Evolutionary conservation across 164 flowering plant genomes (phyloP).

Genomic region (Sedum album): DNA sequence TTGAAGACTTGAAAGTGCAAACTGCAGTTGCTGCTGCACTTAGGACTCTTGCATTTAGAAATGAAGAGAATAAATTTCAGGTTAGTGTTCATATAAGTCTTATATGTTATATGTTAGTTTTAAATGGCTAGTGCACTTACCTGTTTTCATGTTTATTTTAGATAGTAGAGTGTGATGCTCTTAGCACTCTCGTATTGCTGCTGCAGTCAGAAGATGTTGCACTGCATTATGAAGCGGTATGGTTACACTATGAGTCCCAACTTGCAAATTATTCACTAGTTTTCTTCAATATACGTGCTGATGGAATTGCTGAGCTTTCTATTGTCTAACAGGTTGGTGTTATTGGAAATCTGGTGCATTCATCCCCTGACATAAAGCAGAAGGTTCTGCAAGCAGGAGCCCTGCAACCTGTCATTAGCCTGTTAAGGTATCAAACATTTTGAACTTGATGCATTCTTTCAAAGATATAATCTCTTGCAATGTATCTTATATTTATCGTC

Average conservation of each 20-base stretch:
- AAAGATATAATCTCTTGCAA: too few species aligned
- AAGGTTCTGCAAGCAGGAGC: constrained; percentile 97
- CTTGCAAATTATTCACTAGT: too few species aligned
- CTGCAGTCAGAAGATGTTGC: constrained; percentile 90
- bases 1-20: constrained; percentile 81
- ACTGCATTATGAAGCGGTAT: constrained; percentile 96
- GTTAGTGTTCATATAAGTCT: too few species aligned
- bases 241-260: too few species aligned
- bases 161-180: constrained; percentile 98
- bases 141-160: too few species aligned
- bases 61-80: constrained; percentile 96
- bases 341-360: constrained; percentile 95
- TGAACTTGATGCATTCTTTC: too few species aligned
- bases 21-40: constrained; percentile 98
- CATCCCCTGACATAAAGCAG: constrained; percentile 89
- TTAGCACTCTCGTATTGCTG: constrained; percentile 91
- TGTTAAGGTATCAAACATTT: constrained; percentile 54
- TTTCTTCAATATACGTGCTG: too few species aligned
- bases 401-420: constrained; percentile 89
- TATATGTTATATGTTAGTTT: too few species aligned
- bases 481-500: background rate
- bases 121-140: too few species aligned
- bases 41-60: constrained; percentile 91
- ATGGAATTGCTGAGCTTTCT: too few species aligned
- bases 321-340: constrained; percentile 74